phyloP scores from a whole-genome alignment of 306 rosid genomes.

The Lithocarpus polystachyus region DNA sequence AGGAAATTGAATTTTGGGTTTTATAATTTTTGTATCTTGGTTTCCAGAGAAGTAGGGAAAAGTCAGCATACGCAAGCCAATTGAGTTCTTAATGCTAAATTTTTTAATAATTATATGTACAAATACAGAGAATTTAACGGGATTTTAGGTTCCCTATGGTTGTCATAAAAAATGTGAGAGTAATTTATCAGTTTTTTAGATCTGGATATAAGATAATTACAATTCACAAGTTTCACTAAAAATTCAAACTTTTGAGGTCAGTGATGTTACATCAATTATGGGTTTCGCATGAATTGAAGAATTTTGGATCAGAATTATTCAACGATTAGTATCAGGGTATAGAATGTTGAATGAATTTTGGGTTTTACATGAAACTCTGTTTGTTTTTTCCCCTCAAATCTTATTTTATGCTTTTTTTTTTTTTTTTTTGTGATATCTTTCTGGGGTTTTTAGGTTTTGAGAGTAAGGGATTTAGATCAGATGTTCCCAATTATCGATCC shows the following conservation, averaged over 20 bases:
- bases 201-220: neutral
- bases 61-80: neutral
- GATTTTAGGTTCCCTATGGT: neutral
- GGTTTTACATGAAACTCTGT: neutral
- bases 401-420: neutral
- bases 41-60: neutral
- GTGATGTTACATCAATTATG: neutral
- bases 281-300: neutral
- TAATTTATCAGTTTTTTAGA: neutral
- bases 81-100: neutral
- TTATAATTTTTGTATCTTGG: neutral
- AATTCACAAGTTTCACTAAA: neutral
- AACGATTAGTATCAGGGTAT: neutral
- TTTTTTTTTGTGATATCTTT: neutral
- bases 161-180: neutral
- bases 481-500: constrained; percentile 72
- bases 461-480: constrained; percentile 53
- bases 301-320: neutral
- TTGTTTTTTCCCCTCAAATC: neutral
- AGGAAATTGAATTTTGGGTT: constrained; percentile 14
- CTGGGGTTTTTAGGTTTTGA: constrained; percentile 38
- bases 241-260: neutral
- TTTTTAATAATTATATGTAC: too few species aligned
- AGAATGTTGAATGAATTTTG: neutral
- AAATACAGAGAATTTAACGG: neutral